These are phyloP conservation scores for Mycosarcoma maydis DNA, from an alignment of 1,284 basidiomycete genomes.

Conservation along the genomic window DNA sequence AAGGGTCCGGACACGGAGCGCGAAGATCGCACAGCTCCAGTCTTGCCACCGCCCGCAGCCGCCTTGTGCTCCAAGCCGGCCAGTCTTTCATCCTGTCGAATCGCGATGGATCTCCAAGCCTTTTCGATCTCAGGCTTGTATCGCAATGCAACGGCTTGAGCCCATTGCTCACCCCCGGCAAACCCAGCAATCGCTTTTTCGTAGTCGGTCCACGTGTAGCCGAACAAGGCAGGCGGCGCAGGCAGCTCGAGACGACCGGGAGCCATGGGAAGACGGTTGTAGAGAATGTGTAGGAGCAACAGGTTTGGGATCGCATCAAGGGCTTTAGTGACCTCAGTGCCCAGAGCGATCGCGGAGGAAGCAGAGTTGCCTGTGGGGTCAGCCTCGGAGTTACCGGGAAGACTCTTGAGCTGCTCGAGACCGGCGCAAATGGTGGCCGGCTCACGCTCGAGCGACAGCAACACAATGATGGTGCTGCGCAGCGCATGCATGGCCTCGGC, in stretches of 20 bases:
- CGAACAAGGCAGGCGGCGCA: slow-evolving; percentile 57
- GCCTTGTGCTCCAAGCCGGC: slow-evolving; percentile 17
- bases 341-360: slow-evolving; percentile 13
- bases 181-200: slow-evolving; percentile 62
- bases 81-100: slow-evolving; percentile 24
- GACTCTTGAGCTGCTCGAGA: slow-evolving; percentile 27
- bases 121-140: slow-evolving; percentile 55
- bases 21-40: slow-evolving; percentile 5
- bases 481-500: slow-evolving; percentile 63
- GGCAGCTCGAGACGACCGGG: slow-evolving; percentile 42
- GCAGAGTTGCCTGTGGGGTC: background rate
- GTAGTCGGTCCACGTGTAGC: slow-evolving; percentile 61
- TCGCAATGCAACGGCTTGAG: slow-evolving; percentile 48
- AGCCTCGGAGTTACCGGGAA: slow-evolving; percentile 11
- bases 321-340: slow-evolving; percentile 40
- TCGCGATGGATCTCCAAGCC: slow-evolving; percentile 25
- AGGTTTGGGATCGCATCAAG: slow-evolving; percentile 61
- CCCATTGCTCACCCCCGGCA: slow-evolving; percentile 56
- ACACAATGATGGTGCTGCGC: slow-evolving; percentile 55
- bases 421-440: slow-evolving; percentile 47
- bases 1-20: slow-evolving; percentile 31
- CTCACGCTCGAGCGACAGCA: slow-evolving; percentile 55
- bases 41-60: slow-evolving; percentile 3
- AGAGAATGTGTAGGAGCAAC: slow-evolving; percentile 61
- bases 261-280: slow-evolving; percentile 56